Evolutionary conservation across 2,329 filamentous ascomycete genomes (phyloP).

Genomic region (Colletotrichum spaethianum): DNA sequence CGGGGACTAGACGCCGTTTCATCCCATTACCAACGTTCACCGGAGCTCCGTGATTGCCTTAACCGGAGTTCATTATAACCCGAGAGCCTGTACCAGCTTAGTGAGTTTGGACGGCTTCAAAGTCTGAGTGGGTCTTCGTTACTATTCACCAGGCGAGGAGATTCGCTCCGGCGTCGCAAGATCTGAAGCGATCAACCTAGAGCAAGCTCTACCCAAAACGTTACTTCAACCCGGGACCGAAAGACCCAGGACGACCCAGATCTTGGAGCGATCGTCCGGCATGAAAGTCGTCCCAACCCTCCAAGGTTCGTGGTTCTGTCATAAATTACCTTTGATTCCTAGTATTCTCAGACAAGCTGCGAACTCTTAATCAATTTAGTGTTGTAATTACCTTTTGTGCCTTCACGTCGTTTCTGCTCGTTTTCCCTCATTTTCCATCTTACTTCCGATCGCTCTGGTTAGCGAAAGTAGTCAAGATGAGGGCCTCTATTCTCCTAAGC

Average conservation of each 20-base stretch:
- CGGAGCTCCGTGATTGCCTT: constrained; percentile 27
- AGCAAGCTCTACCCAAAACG: constrained; percentile 24
- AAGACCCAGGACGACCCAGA: neutral
- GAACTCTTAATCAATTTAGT: neutral
- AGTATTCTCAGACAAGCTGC: neutral
- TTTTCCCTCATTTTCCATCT: neutral
- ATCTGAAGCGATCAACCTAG: neutral
- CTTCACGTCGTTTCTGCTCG: neutral
- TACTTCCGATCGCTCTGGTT: neutral
- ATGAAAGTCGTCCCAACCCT: neutral
- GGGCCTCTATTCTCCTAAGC: constrained; percentile 1
- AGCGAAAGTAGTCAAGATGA: constrained; percentile 15
- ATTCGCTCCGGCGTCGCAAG: neutral
- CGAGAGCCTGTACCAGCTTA: neutral
- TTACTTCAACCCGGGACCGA: neutral
- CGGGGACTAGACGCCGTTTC: constrained; percentile 3
- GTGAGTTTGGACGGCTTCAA: neutral
- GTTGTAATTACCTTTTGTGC: neutral
- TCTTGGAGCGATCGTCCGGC: neutral
- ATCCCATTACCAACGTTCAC: constrained; percentile 7
- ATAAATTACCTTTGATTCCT: neutral
- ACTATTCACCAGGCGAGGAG: no score
- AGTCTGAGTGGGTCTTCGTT: neutral
- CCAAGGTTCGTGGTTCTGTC: neutral
- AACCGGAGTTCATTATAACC: neutral